Base-by-base conservation (phyloP, 495 filamentous ascomycete genomes). In the Aspergillus taichungensis region DNA sequence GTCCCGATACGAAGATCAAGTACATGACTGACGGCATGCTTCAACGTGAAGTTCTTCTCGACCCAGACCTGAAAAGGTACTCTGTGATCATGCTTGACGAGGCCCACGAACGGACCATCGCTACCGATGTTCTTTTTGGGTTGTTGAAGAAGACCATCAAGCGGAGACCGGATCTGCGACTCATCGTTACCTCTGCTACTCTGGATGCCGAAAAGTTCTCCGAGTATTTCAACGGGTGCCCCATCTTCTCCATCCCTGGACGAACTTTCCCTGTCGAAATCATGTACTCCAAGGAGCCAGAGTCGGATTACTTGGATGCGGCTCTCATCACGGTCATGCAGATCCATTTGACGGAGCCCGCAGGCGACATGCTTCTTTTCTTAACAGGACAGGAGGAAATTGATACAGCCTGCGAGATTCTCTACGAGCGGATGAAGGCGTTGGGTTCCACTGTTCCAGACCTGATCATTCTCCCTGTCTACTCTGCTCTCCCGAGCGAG, bases 21-120 rank as follows among this genome's bases (percentile, higher is more conserved):
- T 99, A 97, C 66, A 96, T 97, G 90, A 99, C 92, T 9, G 92
- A 99, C 51, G 92, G 92, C 63, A 99, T 97, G 85, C 77, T 99
- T 54, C 83, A 97, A 67, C 72, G 92, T 66, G 94, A 99, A 64
- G 87, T 96, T 47, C 71, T 99, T 11, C 70, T 96, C 28, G 94
- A 97, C 57, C 86, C 89, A 0, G 79, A 90, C 54, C 65, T 97
- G 36, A 85, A 77, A 60, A 79, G 82, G 53, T 99, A 99, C 53
- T 89, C 86, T 3, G 87, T 94, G 43, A 96, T 99, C 54, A 97
- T 99, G 87, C 73, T 99, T 51, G 92, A 99, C 56, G 92, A 99
- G 57, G 92, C 94, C 4, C 92, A 99, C 77, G 92, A 99, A 62
- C 79, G 92, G 39, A 97, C 94, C 5, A 95, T 99, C 59, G 78